Evolutionary conservation across 306 rosid species (phyloP), one percentile per base, ranked within the genome.

Genomic region (Cucurbita argyrosperma): DNA sequence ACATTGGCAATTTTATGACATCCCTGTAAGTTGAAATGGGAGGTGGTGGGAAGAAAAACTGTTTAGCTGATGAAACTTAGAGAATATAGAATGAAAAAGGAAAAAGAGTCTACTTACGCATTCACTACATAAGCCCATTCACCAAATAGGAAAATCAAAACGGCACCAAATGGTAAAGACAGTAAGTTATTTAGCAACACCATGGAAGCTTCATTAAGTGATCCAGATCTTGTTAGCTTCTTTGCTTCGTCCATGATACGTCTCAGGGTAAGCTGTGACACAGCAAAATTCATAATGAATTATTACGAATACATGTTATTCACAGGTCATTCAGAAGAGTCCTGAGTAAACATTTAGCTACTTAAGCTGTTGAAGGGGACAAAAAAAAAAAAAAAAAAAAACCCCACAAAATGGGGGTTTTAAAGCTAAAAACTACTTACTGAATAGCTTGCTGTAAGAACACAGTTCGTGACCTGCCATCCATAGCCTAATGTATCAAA

Each of bases 181-280:
- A 90, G 30, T 47, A 89, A 74, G 75, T 93, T 90, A 76, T 93
- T 93, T 80, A 93, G 88, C 82, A 93, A 78, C 80, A 93, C 98
- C 97, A 93, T 93, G n/a, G 98, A 90, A 60, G 80, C 86, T 87
- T 93, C 96, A 74, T 93, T 93, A 14, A 93, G 91, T 40, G 91
- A 76, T 73, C 97, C 94, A 15, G 94, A 82, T 84, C 67, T 88
- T 67, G 98, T 89, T 53, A 82, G 54, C 69, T 83, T 87, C 59
- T 90, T 93, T 7, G 97, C 97, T 79, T 84, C 96, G 40, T 90
- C 96, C 98, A 93, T 93, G 46, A 90, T 90, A 77, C 90, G 83
- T 61, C 92, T 77, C 62, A 93, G 85, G 70, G 88, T 93, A 49
- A 93, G 88, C 98, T 52, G 21, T 50, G 18, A 80, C 52, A 73